Base-by-base conservation (phyloP, 257 asterid genomes). In the Solanum sparsipilum region DNA sequence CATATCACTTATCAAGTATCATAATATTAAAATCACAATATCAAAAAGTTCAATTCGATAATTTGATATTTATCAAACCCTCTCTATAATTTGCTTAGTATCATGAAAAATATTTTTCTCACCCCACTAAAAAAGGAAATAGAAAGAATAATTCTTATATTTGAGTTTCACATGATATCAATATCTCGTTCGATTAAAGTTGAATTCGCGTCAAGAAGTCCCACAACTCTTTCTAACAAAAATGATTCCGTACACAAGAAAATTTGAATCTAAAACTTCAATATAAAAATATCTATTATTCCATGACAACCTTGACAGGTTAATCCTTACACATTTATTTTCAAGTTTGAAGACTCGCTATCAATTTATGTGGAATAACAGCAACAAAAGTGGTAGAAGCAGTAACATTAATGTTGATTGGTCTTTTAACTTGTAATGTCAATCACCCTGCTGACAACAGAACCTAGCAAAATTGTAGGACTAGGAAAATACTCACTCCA, bases 131-230 rank as follows among this genome's bases (percentile, higher is more conserved):
- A 2, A 56, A 60, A 58, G 13, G 11, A 15, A 48, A 48, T 5
- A 21, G 10, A 58, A 21, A 58, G 5, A 21, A 58, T 0, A 21
- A 58, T 8, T 48, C 3, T 16, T 48, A 48, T 48, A 48, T 48
- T 46, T 1, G 18, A 20, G 20, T 46, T 46, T 46, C 20, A 46
- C 7, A 0, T 46, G 7, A 46, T 4, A 46, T 13, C 23, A 2
- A 2, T 15, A 48, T 48, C 7, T 6, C 2, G 3, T 48, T 5
- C 23, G 0, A 15, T 16, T 15, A 5, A 48, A 48, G 1, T 48
- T 48, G 1, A 2, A 15, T 16, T 48, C 8, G 3, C 23, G 0
- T 13, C 1, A 46, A 46, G 0, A 13, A 4, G 0, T 46, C 2
- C 6, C 3, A 46, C 3, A 13, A 46, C 18, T 0, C 6, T 4